Evolutionary conservation across 495 filamentous ascomycete genomes (phyloP), one percentile per base, ranked within the genome.

Genomic region (Podospora appendiculata): DNA sequence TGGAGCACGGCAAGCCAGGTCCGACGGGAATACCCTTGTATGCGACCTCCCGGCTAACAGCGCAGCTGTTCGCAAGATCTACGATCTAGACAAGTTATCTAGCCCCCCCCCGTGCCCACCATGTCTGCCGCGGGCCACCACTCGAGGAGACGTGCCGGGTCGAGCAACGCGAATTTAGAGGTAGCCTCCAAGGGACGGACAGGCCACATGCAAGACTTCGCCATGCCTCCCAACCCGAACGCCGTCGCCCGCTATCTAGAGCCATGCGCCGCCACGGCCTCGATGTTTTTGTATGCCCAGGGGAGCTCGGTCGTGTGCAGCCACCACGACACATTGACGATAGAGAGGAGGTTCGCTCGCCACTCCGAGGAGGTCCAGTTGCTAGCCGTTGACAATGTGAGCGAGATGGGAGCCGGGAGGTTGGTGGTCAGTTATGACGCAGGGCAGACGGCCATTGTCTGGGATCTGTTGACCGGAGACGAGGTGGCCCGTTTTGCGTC

Each of bases 371-470:
- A 91, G 53, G 82, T 98, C 13, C 73, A 82, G 32, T 79, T 95
- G 56, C 79, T 98, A 25, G 84, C 87, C 18, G 89, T 90, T 47
- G 93, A 98, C 66, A 97, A 93, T 70, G 82, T 87, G 49, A 97
- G 90, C 68, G 92, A 96, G 52, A 77, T 84, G 47, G 90, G 90
- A 36, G 82, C 86, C 1, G 92, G 92, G 11, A 74, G 90, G 56
- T 70, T 95, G 54, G 90, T 95, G 8, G 88, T 96, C 45, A 96
- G 90, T 71, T 94, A 95, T 58, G 93, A 98, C 77, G 79, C 78
- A 32, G 88, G 89, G 32, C 87, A 89, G 69, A 95, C 88, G 5
- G 90, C 90, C 1, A 95, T 97, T 61, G 89, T 98, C 17, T 98
- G 93, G 93, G 92, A 97, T 72, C 76, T 95, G 34, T 82, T 95